Evolutionary conservation across 75 land plant genomes (phyloP).

Genomic region (Cupressus sempervirens): DNA sequence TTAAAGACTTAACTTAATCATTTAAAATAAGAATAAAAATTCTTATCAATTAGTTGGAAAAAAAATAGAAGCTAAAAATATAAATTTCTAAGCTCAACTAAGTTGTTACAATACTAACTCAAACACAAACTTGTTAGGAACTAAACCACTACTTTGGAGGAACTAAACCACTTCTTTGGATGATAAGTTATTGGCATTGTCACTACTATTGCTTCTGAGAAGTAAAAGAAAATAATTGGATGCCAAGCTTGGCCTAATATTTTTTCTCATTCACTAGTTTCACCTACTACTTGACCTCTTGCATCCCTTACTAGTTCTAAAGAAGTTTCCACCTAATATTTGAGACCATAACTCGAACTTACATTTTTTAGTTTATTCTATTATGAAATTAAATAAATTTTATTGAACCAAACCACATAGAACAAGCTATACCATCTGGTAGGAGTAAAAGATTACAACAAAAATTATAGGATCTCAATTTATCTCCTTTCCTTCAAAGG

Average conservation of each 20-base stretch:
- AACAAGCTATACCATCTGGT: not conserved
- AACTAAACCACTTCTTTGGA: too few relatives aligned
- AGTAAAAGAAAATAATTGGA: not conserved
- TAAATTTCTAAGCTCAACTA: too few relatives aligned
- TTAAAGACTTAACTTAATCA: too few relatives aligned
- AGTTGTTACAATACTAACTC: not conserved
- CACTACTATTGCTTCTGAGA: slow-evolving; percentile 72
- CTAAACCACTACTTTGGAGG: slow-evolving; percentile 27
- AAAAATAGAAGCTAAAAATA: too few relatives aligned
- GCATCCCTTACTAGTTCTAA: slow-evolving; percentile 87
- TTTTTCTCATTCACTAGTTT: slow-evolving; percentile 63
- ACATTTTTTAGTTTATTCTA: not conserved
- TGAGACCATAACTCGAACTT: not conserved
- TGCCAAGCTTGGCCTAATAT: slow-evolving; percentile 96
- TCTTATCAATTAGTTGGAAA: too few relatives aligned
- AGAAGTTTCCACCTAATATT: slow-evolving; percentile 90
- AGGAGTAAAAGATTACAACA: not conserved
- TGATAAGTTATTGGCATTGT: slow-evolving; percentile 96
- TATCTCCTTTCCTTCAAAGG: slow-evolving; percentile 34
- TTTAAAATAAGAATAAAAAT: too few relatives aligned
- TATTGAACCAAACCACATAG: too few relatives aligned
- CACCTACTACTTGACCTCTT: slow-evolving; percentile 59
- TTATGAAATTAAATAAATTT: not conserved
- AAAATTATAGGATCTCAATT: not conserved
- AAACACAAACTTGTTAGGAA: not conserved